Evolutionary conservation across 495 filamentous ascomycete species (phyloP).

Genomic region (Neurospora sp.): DNA sequence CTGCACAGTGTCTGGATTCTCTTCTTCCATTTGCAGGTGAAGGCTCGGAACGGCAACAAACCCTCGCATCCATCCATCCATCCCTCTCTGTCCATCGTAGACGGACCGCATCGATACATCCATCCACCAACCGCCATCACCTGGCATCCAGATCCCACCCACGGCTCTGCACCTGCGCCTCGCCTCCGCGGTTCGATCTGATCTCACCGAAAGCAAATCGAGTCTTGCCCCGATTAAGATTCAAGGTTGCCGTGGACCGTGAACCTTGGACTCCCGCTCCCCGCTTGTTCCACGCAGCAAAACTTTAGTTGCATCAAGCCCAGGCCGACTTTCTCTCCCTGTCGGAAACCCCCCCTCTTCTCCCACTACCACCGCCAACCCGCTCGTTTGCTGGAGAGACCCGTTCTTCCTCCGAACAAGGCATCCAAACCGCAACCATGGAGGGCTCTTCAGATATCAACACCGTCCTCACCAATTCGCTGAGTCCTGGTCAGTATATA

Average conservation of each 20-base stretch:
- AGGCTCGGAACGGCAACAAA: neutral
- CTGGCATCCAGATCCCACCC: neutral
- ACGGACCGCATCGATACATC: neutral
- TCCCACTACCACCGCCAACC: constrained; percentile 9
- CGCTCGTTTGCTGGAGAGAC: constrained; percentile 6
- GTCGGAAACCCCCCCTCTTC: constrained; percentile 17
- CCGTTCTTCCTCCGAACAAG: constrained; percentile 4
- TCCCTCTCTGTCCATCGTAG: neutral
- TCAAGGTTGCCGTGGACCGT: constrained; percentile 6
- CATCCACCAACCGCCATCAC: neutral
- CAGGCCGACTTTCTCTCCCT: constrained; percentile 16
- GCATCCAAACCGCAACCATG: constrained; percentile 28
- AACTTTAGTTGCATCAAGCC: constrained; percentile 22
- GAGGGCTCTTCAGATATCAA: constrained; percentile 43
- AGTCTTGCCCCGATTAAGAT: neutral
- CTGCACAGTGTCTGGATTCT: neutral
- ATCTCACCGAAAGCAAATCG: neutral
- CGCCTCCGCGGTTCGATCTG: neutral
- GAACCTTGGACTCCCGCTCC: constrained; percentile 18
- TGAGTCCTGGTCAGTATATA: constrained; percentile 66
- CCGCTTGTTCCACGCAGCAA: constrained; percentile 27
- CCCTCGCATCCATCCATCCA: neutral
- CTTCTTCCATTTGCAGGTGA: neutral
- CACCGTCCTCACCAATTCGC: constrained; percentile 76
- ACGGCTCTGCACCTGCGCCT: neutral